phyloP scores from a whole-genome alignment of 805 yeast species.

The Kuraishia piskuri region DNA sequence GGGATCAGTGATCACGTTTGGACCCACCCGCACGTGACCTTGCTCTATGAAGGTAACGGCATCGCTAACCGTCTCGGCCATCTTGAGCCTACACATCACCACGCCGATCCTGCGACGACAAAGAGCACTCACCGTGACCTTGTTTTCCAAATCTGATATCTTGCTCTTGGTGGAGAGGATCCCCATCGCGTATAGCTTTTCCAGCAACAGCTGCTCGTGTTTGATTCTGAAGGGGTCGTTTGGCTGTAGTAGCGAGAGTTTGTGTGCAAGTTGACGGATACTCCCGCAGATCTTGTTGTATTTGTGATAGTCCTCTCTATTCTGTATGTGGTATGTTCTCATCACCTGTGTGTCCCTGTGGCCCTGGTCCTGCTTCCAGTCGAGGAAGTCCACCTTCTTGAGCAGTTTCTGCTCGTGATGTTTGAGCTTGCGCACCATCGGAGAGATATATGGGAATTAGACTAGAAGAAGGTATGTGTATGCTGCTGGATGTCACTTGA shows the following conservation, averaged over 20 bases:
- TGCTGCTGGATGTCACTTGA: background rate
- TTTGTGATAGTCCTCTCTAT: conserved; percentile 92
- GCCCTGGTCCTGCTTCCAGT: conserved; percentile 94
- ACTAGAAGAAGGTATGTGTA: too few species aligned
- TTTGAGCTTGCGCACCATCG: conserved; percentile 83
- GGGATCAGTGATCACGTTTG: conserved; percentile 90
- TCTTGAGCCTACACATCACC: conserved; percentile 86
- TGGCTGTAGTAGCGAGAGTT: conserved; percentile 76
- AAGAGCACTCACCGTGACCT: conserved; percentile 83
- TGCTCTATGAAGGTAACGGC: conserved; percentile 92
- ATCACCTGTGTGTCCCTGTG: conserved; percentile 96
- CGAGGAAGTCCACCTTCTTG: conserved; percentile 91
- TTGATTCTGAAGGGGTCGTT: conserved; percentile 80
- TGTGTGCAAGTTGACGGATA: conserved; percentile 78
- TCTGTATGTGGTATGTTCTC: conserved; percentile 88
- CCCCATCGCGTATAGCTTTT: conserved; percentile 86
- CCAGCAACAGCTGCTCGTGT: conserved; percentile 82
- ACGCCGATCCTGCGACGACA: conserved; percentile 92
- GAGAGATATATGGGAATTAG: conserved; percentile 8
- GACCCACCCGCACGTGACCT: conserved; percentile 97
- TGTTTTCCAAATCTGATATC: conserved; percentile 86
- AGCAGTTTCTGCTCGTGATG: conserved; percentile 93
- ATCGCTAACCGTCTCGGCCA: conserved; percentile 85
- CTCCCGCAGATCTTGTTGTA: conserved; percentile 92
- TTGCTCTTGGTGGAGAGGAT: conserved; percentile 80